Evolutionary conservation across 2,329 filamentous ascomycete genomes (phyloP), one percentile per base, ranked within the genome.

Genomic region (Apiospora kogelbergensis): DNA sequence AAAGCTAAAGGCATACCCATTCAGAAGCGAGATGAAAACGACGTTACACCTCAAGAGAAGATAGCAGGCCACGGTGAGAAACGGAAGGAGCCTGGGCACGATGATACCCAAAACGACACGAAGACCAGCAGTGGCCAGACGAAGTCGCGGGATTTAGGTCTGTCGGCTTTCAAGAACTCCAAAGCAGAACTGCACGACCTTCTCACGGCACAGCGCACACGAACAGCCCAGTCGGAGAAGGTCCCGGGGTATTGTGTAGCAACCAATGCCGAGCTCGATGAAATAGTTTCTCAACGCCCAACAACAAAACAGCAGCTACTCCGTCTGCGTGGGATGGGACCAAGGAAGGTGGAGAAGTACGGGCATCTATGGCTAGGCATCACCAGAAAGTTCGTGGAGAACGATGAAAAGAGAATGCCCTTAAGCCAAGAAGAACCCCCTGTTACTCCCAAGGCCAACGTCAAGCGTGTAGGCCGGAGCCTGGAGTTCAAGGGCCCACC

Each of bases 241-340:
- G 3, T 48, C 20, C 44, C 45, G 4, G 24, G 40, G 10, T 69
- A 63, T 11, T 44, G 65, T n/a, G 24, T 69, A 20, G 68, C 68
- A 37, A 44, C 30, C 13, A 69, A 69, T 45, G 63, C 33, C 26
- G 26, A n/a, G 4, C 46, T 69, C 40, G 65, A 69, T 30, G 41
- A n/a, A 5, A 20, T 69, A 20, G 48, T 53, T 26, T 13, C n/a
- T 13, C 40, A 20, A 10, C 65, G 48, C 15, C 68, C 68, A 9
- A 46, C 64, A n/a, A 67, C 53, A 6, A 42, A n/a, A 46, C 20
- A 63, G 20, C 37, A 42, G 1, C n/a, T 69, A n/a, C 53, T 63
- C 30, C 26, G 15, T 42, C 22, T 69, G 15, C 63, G 46, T n/a
- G 68, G 68, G 13, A 64, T 67, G 40, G 68, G 68, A 20, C 64